Base-by-base conservation (phyloP, 2,329 filamentous ascomycete species). In the Pezicula carpinea region DNA sequence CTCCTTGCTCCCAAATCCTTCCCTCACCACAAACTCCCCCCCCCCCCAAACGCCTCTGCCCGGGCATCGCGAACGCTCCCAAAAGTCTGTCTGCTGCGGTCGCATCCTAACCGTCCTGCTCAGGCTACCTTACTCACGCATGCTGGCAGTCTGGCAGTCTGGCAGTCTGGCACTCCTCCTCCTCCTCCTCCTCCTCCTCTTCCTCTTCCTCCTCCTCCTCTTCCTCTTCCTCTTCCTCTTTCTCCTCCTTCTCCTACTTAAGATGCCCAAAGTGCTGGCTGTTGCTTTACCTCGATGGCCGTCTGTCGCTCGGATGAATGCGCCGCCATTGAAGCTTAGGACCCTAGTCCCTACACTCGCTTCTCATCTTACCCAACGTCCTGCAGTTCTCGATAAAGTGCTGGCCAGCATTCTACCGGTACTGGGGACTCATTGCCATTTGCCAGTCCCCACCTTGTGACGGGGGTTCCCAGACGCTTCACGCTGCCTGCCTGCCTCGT, bases 341-440 rank as follows among this genome's bases (percentile, higher is more conserved):
- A 54, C 47, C 52, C 58, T 48, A 56, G 58, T 59, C 56, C 48
- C 53, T 59, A 55, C 46, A 10, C 26, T 29, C 26, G 26, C 26
- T 29, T 29, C 47, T 58, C 57, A 58, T 58, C 56, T 55, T 61
- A 57, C 46, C 54, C 55, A 59, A 46, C 53, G 36, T 52, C 48
- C 54, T 59, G 55, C 58, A 54, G 53, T 55, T 53, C 54, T 59
- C 43, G 53, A 58, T 56, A 59, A 52, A 56, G 54, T 57, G 52
- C 49, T 51, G 42, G 53, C 54, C 48, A 56, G 49, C 47, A 47
- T 49, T 41, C 43, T 49, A 22, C 38, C 38, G 38, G 38, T 53
- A 43, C 51, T 56, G 42, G 47, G 48, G 50, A 57, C 50, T 51
- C 50, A 46, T 50, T 52, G 44, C 53, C 48, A 60, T 62, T 62